These are phyloP conservation scores for Meyerozyma carpophila DNA, from an alignment of 1,139 yeast species.

Conservation along the genomic window DNA sequence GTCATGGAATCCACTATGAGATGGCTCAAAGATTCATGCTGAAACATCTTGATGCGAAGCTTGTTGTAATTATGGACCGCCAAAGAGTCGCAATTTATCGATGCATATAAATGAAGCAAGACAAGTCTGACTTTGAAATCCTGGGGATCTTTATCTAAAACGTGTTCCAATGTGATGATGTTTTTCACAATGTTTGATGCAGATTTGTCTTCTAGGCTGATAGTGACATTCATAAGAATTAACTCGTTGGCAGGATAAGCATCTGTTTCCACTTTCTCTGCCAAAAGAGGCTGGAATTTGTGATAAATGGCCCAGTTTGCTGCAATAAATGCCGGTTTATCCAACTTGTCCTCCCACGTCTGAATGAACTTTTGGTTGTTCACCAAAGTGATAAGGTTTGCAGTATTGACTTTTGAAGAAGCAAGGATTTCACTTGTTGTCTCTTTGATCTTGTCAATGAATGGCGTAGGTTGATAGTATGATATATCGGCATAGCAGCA, in stretches of 20 bases:
- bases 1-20: slow-evolving; percentile 38
- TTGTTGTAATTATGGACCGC: slow-evolving; percentile 48
- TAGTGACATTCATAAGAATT: slow-evolving; percentile 42
- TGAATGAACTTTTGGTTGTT: slow-evolving; percentile 45
- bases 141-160: slow-evolving; percentile 47
- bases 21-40: slow-evolving; percentile 69
- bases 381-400: slow-evolving; percentile 30
- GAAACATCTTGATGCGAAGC: slow-evolving; percentile 69
- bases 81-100: slow-evolving; percentile 49
- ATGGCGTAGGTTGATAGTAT: slow-evolving; percentile 19
- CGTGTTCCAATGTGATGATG: slow-evolving; percentile 41
- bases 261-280: slow-evolving; percentile 48
- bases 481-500: slow-evolving; percentile 60
- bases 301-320: slow-evolving; percentile 33
- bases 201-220: slow-evolving; percentile 4
- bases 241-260: slow-evolving; percentile 64
- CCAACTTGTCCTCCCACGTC: neutral
- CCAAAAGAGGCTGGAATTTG: slow-evolving; percentile 19
- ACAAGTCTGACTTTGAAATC: slow-evolving; percentile 67
- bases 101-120: slow-evolving; percentile 61
- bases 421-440: slow-evolving; percentile 7
- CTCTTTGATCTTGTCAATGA: slow-evolving; percentile 8
- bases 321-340: slow-evolving; percentile 12
- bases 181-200: slow-evolving; percentile 20
- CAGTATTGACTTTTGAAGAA: slow-evolving; percentile 16